phyloP scores from a whole-genome alignment of 192 early-diverging fungal genomes.

The Rhizophagus sp. region DNA sequence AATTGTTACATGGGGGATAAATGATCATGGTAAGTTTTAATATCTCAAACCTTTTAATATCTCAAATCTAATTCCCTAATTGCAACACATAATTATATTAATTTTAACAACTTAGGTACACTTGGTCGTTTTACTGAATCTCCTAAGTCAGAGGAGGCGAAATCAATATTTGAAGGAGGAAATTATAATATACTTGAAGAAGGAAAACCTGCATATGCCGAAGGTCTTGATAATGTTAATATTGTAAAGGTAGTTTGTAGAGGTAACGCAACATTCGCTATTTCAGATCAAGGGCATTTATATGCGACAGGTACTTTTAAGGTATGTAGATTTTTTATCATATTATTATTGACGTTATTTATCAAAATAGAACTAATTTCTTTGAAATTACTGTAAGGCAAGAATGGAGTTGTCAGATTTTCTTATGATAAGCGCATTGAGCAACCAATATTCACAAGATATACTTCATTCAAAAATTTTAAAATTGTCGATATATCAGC shows the following conservation, averaged over 20 bases:
- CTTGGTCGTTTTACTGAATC: slow-evolving; percentile 57
- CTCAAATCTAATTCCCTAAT: too few relatives aligned
- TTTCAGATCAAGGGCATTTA: slow-evolving; percentile 75
- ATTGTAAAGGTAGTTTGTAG: slow-evolving; percentile 81
- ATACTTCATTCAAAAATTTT: slow-evolving; percentile 52
- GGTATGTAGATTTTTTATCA: slow-evolving; percentile 6
- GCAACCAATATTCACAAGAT: slow-evolving; percentile 61
- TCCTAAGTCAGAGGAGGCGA: neutral
- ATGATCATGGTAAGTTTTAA: neutral
- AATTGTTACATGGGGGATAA: neutral
- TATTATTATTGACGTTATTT: too few relatives aligned
- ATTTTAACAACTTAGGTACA: neutral
- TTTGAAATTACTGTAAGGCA: neutral
- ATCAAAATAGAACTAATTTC: too few relatives aligned
- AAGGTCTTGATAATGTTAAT: slow-evolving; percentile 71
- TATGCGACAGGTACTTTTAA: slow-evolving; percentile 88
- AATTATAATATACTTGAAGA: slow-evolving; percentile 51
- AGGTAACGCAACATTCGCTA: slow-evolving; percentile 76
- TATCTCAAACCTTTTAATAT: too few relatives aligned
- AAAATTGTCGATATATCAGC: slow-evolving; percentile 75
- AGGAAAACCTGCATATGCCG: slow-evolving; percentile 61
- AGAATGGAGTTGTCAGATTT: neutral
- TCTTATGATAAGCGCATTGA: slow-evolving; percentile 62
- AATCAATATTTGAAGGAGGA: neutral
- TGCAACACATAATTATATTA: too few relatives aligned